Percentiles rank a stretch among this genome's conserved stretches.
phyloP scores from a whole-genome alignment of 1,139 yeast species.

The Geotrichum klebahnii region DNA sequence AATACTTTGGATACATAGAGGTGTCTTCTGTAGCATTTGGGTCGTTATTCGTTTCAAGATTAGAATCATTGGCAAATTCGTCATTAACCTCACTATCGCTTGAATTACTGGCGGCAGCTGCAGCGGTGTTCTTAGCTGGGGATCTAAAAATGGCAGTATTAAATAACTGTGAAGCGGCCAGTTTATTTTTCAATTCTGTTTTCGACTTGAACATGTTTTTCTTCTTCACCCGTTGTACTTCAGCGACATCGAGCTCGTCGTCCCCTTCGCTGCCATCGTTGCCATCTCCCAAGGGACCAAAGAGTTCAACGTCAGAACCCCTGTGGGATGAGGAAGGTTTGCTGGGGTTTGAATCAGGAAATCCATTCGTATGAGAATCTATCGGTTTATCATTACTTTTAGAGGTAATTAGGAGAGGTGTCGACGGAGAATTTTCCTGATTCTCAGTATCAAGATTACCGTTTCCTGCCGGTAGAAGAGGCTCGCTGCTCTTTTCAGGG shows the following conservation, averaged over 20 bases:
- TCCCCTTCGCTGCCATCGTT: slow-evolving; percentile 9
- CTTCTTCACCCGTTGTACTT: neutral
- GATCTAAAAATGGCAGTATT: slow-evolving; percentile 10
- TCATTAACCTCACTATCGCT: slow-evolving; percentile 8
- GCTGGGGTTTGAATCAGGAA: too few species aligned
- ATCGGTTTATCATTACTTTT: too few species aligned
- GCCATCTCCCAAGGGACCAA: neutral
- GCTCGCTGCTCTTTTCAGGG: too few species aligned
- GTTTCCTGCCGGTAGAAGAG: too few species aligned
- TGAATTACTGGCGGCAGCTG: neutral
- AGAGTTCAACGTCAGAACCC: neutral
- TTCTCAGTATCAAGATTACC: too few species aligned
- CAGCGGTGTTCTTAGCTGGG: neutral
- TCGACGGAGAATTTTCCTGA: too few species aligned
- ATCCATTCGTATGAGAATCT: too few species aligned
- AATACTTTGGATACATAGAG: neutral
- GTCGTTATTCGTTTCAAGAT: neutral
- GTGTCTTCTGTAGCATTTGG: neutral
- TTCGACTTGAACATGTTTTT: slow-evolving; percentile 6
- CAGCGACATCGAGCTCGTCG: slow-evolving; percentile 10
- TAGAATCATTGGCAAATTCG: neutral
- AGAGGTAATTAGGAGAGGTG: neutral
- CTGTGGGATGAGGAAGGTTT: too few species aligned
- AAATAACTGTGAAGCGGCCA: slow-evolving; percentile 5
- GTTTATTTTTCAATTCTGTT: slow-evolving; percentile 9